Evolutionary conservation across 768 basidiomycete species (phyloP).

Genomic region (Mycena venus): DNA sequence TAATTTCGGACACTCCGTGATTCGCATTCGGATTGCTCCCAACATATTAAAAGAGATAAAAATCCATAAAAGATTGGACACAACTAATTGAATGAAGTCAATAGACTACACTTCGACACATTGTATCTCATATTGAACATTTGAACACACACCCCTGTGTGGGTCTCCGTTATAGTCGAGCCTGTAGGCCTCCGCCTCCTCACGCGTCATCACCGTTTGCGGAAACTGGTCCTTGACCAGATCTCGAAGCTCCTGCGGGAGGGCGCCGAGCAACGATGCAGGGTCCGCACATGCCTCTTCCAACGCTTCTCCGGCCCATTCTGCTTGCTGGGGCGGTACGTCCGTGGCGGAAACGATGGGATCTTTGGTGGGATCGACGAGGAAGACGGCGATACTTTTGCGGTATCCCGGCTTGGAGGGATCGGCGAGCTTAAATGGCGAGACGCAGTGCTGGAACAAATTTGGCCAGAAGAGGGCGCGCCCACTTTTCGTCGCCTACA

Average conservation of each 20-base stretch:
- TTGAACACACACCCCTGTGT: no score
- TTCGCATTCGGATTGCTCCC: no score
- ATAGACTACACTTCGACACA: no score
- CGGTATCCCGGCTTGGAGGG: conserved; percentile 50
- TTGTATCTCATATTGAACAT: no score
- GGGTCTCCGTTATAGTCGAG: no score
- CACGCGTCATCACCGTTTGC: conserved; percentile 18
- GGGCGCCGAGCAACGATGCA: neutral
- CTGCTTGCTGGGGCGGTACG: conserved; percentile 48
- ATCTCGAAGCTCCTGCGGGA: conserved; percentile 30
- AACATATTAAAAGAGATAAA: no score
- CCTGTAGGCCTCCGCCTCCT: conserved; percentile 33
- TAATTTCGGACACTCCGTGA: no score
- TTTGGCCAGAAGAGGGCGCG: conserved; percentile 55
- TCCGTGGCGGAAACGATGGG: conserved; percentile 44
- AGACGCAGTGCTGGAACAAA: conserved; percentile 52
- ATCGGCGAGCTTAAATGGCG: conserved; percentile 50
- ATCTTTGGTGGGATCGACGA: conserved; percentile 50
- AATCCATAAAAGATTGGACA: no score
- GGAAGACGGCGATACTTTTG: conserved; percentile 55
- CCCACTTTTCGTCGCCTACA: conserved; percentile 37
- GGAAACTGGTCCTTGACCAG: conserved; percentile 21
- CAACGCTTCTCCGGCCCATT: conserved; percentile 40
- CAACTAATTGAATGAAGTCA: no score
- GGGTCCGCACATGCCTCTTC: conserved; percentile 2